Evolutionary conservation across 768 basidiomycete genomes (phyloP).

Genomic region (Podaxis sp.): DNA sequence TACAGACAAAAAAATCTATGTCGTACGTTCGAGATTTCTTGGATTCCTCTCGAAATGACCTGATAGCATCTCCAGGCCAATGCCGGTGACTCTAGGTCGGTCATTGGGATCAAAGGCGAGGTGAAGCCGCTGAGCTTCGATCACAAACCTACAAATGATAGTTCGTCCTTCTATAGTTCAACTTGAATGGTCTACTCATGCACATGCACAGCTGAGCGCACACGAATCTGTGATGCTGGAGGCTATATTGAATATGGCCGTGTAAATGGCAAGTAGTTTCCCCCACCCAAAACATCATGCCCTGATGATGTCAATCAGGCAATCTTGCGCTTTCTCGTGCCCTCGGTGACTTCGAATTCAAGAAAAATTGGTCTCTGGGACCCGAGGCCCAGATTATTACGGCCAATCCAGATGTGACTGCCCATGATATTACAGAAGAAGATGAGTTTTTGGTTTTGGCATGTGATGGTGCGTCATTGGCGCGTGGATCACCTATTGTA

Average conservation of each 20-base stretch:
- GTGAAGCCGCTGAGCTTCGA: conserved; percentile 90
- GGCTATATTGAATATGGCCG: conserved; percentile 97
- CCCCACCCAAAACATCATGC: not conserved
- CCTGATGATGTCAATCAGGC: conserved; percentile 45
- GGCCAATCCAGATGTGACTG: conserved; percentile 86
- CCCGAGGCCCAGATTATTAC: conserved; percentile 96
- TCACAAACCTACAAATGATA: conserved; percentile 90
- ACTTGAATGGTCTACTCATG: not conserved
- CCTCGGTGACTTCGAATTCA: conserved; percentile 98
- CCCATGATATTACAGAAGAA: conserved; percentile 79
- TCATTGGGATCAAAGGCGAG: conserved; percentile 81
- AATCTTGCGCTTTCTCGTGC: conserved; percentile 95
- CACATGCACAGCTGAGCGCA: conserved; percentile 64
- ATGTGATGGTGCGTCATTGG: conserved; percentile 74
- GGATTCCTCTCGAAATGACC: conserved; percentile 11
- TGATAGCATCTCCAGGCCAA: conserved; percentile 69
- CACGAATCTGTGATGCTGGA: conserved; percentile 85
- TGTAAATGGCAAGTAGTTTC: conserved; percentile 74
- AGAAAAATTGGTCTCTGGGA: conserved; percentile 80
- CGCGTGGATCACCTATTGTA: not conserved
- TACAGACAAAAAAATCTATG: conserved; percentile 79
- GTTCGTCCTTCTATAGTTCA: conserved; percentile 40
- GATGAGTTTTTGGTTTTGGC: conserved; percentile 98
- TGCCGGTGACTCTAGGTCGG: conserved; percentile 93
- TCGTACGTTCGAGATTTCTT: conserved; percentile 48